Evolutionary conservation across 306 rosid genomes (phyloP).

Genomic region (Alnus glutinosa): DNA sequence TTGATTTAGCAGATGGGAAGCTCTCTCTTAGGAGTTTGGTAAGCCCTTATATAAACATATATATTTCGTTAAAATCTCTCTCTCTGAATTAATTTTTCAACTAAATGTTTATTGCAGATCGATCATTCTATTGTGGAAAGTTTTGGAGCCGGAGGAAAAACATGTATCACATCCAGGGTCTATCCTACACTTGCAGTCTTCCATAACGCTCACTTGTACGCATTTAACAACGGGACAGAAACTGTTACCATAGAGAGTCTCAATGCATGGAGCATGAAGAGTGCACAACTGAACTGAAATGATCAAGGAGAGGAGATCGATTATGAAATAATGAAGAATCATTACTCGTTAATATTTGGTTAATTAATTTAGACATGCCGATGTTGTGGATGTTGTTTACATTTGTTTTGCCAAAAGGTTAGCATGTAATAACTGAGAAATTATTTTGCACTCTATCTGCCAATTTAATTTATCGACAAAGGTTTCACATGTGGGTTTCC

Average conservation of each 20-base stretch:
- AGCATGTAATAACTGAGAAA: too few relatives aligned
- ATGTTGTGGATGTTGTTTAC: not conserved
- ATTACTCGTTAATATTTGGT: too few relatives aligned
- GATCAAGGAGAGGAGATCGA: too few relatives aligned
- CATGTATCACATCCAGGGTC: slow-evolving; percentile 79
- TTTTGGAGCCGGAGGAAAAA: slow-evolving; percentile 73
- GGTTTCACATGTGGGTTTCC: too few relatives aligned
- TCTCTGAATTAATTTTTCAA: not conserved
- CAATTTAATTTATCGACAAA: too few relatives aligned
- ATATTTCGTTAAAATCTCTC: too few relatives aligned
- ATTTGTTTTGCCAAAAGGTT: too few relatives aligned
- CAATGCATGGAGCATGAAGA: slow-evolving; percentile 79
- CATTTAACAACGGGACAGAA: slow-evolving; percentile 79
- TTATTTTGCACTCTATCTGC: too few relatives aligned
- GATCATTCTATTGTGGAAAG: slow-evolving; percentile 92
- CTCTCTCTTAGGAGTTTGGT: slow-evolving; percentile 83
- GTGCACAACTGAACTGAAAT: slow-evolving; percentile 30
- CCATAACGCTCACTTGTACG: slow-evolving; percentile 57
- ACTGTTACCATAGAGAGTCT: slow-evolving; percentile 46
- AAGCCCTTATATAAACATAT: slow-evolving; percentile 9
- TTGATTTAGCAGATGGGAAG: slow-evolving; percentile 45
- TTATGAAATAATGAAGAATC: too few relatives aligned
- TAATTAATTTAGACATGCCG: not conserved
- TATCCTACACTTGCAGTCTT: slow-evolving; percentile 65
- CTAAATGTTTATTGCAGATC: slow-evolving; percentile 41